phyloP scores from a whole-genome alignment of 1,139 yeast species.

The Saccharomyces hybrid region DNA sequence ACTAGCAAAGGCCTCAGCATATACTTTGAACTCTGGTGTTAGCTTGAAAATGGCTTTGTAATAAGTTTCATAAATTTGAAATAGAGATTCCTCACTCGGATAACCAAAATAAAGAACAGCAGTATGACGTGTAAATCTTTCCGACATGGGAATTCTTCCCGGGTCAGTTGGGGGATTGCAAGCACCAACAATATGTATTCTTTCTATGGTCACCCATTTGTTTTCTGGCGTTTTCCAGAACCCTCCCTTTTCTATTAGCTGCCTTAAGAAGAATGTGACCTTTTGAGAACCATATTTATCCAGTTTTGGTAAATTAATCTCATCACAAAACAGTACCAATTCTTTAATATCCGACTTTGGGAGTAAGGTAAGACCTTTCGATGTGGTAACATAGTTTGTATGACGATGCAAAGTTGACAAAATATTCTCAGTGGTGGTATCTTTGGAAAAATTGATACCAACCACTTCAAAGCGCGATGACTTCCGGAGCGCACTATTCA shows the following conservation, averaged over 20 bases:
- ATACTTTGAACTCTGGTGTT: slow-evolving; percentile 56
- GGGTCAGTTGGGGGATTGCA: slow-evolving; percentile 84
- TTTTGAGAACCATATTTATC: slow-evolving; percentile 72
- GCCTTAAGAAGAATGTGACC: slow-evolving; percentile 66
- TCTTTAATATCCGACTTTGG: slow-evolving; percentile 63
- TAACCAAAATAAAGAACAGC: slow-evolving; percentile 70
- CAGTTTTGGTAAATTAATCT: slow-evolving; percentile 68
- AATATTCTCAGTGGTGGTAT: slow-evolving; percentile 58
- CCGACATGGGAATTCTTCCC: slow-evolving; percentile 55
- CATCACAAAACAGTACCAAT: slow-evolving; percentile 87
- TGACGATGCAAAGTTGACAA: slow-evolving; percentile 63
- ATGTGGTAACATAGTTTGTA: slow-evolving; percentile 52
- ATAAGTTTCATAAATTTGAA: slow-evolving; percentile 59
- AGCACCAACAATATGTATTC: slow-evolving; percentile 84
- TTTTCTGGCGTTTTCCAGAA: slow-evolving; percentile 61
- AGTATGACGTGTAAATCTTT: slow-evolving; percentile 64
- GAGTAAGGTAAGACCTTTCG: slow-evolving; percentile 44
- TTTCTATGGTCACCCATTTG: slow-evolving; percentile 59
- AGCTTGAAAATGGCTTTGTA: slow-evolving; percentile 50
- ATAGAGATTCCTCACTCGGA: slow-evolving; percentile 59
- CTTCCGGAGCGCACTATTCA: slow-evolving; percentile 58
- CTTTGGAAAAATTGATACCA: slow-evolving; percentile 77
- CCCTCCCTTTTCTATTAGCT: slow-evolving; percentile 64
- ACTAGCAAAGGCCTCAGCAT: slow-evolving; percentile 42
- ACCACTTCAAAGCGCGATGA: slow-evolving; percentile 53